Percentiles rank a stretch among this genome's conserved stretches.
Evolutionary conservation across 2,329 filamentous ascomycete species (phyloP).

Genomic region (Colletotrichum navitas): DNA sequence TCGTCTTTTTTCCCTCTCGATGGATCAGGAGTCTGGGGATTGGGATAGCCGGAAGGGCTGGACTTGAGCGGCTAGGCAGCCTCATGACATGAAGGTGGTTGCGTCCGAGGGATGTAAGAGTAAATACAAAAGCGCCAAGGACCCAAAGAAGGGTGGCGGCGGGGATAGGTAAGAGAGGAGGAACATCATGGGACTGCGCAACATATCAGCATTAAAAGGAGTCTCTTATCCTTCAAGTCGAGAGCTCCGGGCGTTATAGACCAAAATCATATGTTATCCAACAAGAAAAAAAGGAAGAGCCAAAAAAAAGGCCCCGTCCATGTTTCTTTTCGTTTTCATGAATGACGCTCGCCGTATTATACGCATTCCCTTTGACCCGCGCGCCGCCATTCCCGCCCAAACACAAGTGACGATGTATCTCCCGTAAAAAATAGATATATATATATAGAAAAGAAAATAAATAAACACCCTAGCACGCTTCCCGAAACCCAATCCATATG

Average conservation of each 20-base stretch:
- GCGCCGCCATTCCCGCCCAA: not conserved
- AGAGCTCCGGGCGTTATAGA: slow-evolving; percentile 7
- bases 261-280: slow-evolving; percentile 2
- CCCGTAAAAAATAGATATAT: not conserved
- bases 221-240: not conserved
- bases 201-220: not conserved
- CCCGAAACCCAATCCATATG: not conserved
- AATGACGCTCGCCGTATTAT: not conserved
- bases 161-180: not conserved
- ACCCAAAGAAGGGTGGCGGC: not conserved
- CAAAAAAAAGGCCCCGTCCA: not conserved
- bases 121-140: slow-evolving; percentile 3
- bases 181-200: not conserved
- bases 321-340: not conserved
- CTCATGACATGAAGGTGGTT: not conserved
- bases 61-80: not conserved
- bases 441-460: too few relatives aligned
- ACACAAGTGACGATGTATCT: not conserved
- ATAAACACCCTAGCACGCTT: not conserved
- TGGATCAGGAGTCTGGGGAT: slow-evolving; percentile 19
- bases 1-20: not conserved
- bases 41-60: not conserved
- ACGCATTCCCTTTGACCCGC: not conserved
- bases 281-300: not conserved
- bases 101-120: slow-evolving; percentile 26